A percentile compares a stretch with the other conserved stretches of the same genome.
Conservation (phyloP, 768 basidiomycete species). For the Sistotremastrum suecicum region DNA sequence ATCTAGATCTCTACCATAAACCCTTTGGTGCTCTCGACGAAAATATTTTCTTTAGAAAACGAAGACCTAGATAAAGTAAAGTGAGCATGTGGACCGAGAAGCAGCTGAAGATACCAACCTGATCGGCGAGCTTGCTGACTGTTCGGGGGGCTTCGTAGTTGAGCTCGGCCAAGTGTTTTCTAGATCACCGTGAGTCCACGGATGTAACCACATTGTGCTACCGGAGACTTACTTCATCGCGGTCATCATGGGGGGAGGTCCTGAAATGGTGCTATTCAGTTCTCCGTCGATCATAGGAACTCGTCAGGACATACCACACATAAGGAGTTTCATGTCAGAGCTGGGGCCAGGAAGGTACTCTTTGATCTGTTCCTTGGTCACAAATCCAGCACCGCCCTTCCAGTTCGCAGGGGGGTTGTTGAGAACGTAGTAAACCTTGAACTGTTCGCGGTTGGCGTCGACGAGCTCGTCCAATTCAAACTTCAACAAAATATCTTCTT, state of each 20-base stretch:
- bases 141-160: slow-evolving; percentile 79
- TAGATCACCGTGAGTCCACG: slow-evolving; percentile 15
- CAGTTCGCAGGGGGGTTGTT: slow-evolving; percentile 87
- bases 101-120: slow-evolving; percentile 30
- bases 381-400: slow-evolving; percentile 85
- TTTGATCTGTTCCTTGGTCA: slow-evolving; percentile 84
- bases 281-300: background rate
- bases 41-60: slow-evolving; percentile 19
- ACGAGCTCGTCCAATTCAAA: slow-evolving; percentile 75
- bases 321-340: slow-evolving; percentile 66
- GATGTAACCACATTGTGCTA: background rate
- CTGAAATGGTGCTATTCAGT: slow-evolving; percentile 16
- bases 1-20: too few species aligned
- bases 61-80: slow-evolving; percentile 20
- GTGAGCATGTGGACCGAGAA: slow-evolving; percentile 8
- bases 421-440: slow-evolving; percentile 81
- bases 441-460: slow-evolving; percentile 43
- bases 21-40: too few species aligned
- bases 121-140: slow-evolving; percentile 86
- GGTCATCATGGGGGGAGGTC: slow-evolving; percentile 62
- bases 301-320: slow-evolving; percentile 48
- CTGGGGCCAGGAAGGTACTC: slow-evolving; percentile 54
- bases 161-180: slow-evolving; percentile 81
- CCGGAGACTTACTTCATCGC: slow-evolving; percentile 53
- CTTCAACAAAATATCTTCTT: slow-evolving; percentile 85